A percentile compares a stretch with the other conserved stretches of the same genome.
Evolutionary conservation across 2,329 filamentous ascomycete species (phyloP).

Genomic region (Aurifilum marmelostoma): DNA sequence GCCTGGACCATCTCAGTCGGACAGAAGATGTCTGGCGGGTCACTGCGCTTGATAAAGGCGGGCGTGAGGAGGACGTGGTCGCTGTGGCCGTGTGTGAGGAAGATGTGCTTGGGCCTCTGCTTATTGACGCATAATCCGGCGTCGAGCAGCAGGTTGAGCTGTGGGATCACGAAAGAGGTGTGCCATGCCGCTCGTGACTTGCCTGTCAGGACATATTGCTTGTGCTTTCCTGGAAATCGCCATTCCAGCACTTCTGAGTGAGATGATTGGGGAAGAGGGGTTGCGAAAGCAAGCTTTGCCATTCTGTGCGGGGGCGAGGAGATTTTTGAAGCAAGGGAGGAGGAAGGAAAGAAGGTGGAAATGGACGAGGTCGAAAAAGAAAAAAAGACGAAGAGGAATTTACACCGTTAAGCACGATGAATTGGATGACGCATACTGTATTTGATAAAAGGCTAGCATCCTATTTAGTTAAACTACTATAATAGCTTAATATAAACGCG

Average conservation of each 20-base stretch:
- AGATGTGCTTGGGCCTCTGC: conserved; percentile 51
- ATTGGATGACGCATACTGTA: background rate
- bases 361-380: too few relatives aligned
- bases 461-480: background rate
- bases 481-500: background rate
- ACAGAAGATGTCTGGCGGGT: conserved; percentile 51
- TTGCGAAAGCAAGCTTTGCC: conserved; percentile 41
- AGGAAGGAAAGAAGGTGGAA: background rate
- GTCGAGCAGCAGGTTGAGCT: conserved; percentile 54
- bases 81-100: conserved; percentile 53
- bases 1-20: conserved; percentile 44
- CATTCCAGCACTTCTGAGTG: conserved; percentile 51
- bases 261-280: conserved; percentile 47
- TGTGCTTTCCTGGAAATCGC: conserved; percentile 48
- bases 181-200: conserved; percentile 55
- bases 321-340: background rate
- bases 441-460: background rate
- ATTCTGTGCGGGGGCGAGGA: background rate
- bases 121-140: conserved; percentile 52
- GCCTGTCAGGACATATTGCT: conserved; percentile 48
- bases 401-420: background rate
- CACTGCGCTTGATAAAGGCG: conserved; percentile 47
- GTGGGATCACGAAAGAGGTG: conserved; percentile 54
- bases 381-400: background rate
- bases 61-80: conserved; percentile 50